Conservation (phyloP, 768 basidiomycete species). For the Lepiota subincarnata region DNA sequence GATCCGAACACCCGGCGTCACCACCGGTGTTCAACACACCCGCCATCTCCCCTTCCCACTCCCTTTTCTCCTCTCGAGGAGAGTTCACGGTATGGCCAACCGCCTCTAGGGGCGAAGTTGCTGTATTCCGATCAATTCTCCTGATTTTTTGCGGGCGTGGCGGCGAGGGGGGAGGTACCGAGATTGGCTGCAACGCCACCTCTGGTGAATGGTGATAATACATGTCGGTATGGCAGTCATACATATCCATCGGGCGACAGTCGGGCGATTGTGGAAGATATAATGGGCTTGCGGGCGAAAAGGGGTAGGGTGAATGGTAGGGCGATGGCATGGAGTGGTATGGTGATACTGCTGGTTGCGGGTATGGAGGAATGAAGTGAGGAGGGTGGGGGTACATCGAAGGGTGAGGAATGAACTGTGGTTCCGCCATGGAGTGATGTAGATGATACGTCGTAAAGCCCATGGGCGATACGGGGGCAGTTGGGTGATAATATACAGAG, state of each 20-base stretch:
- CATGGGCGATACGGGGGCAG: not conserved
- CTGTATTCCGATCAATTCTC: constrained; percentile 2
- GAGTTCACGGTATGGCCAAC: not conserved
- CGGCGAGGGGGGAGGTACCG: not conserved
- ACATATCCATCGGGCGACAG: not conserved
- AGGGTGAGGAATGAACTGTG: not conserved
- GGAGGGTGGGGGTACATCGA: not conserved
- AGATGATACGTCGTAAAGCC: constrained; percentile 2
- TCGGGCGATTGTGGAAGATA: not conserved
- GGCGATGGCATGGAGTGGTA: constrained; percentile 4
- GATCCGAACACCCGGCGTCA: not conserved
- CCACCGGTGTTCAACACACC: not conserved
- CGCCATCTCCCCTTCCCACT: not conserved
- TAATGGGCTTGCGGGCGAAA: not conserved
- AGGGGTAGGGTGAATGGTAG: constrained; percentile 1
- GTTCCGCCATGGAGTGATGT: not conserved
- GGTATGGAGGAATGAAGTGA: not conserved
- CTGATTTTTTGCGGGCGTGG: not conserved
- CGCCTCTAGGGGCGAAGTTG: not conserved
- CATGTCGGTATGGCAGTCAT: not conserved
- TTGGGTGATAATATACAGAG: not conserved
- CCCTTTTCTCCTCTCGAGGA: not conserved
- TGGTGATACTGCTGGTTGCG: not conserved
- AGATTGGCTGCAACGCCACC: not conserved
- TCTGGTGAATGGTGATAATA: not conserved